phyloP scores from a whole-genome alignment of 169 alveolate species.

The Cryptosporidium xiaoi region DNA sequence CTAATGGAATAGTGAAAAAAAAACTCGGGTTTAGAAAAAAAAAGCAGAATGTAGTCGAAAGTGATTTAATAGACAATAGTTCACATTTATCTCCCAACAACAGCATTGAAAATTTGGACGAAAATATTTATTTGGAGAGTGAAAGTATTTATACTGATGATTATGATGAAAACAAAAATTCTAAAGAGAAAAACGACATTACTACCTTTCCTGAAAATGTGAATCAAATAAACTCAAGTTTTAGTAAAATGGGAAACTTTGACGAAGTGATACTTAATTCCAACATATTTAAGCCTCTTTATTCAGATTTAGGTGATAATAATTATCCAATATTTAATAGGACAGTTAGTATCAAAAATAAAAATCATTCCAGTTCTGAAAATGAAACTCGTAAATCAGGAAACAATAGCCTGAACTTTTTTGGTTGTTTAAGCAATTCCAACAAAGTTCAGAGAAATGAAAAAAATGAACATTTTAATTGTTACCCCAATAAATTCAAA shows the following conservation, averaged over 20 bases:
- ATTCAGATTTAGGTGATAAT: no score
- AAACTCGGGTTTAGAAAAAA: conserved; percentile 25
- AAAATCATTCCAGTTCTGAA: neutral
- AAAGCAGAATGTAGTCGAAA: neutral
- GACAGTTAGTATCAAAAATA: neutral
- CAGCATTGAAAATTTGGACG: no score
- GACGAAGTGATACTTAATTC: no score
- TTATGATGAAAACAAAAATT: no score
- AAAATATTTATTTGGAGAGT: no score
- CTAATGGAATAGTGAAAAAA: neutral
- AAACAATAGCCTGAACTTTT: neutral
- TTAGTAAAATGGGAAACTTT: no score
- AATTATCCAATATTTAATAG: no score
- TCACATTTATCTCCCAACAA: neutral
- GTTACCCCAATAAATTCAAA: neutral
- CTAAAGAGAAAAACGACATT: no score
- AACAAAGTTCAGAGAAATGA: neutral
- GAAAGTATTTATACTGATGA: no score
- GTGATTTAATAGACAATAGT: neutral
- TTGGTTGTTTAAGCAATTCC: neutral
- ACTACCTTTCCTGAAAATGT: no score
- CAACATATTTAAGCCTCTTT: no score
- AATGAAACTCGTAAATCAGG: neutral
- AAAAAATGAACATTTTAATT: neutral
- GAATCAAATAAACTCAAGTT: no score